Conservation (phyloP, 1,284 basidiomycete genomes). For the Chiua sp. region DNA sequence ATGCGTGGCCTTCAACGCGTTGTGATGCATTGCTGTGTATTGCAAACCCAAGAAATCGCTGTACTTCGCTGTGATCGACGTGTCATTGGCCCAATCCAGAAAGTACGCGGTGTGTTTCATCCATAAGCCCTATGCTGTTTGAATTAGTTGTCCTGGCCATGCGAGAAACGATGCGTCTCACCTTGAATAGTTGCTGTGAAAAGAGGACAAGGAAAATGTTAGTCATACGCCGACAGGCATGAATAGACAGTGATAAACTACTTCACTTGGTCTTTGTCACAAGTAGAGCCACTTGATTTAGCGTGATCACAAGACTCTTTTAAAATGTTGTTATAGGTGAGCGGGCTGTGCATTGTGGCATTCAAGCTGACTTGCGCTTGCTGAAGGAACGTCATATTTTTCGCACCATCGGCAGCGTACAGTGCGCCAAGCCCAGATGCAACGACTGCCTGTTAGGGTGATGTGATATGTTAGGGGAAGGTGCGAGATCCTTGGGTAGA, state of each 20-base stretch:
- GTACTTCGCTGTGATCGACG: slow-evolving; percentile 44
- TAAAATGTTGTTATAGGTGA: slow-evolving; percentile 48
- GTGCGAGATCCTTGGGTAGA: background rate
- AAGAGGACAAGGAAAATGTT: background rate
- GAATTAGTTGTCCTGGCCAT: background rate
- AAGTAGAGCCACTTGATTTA: slow-evolving; percentile 41
- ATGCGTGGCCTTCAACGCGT: slow-evolving; percentile 40
- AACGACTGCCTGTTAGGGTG: slow-evolving; percentile 48
- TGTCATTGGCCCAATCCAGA: slow-evolving; percentile 44
- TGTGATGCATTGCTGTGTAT: slow-evolving; percentile 43
- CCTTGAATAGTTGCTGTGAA: slow-evolving; percentile 53
- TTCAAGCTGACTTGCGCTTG: slow-evolving; percentile 58
- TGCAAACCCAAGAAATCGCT: slow-evolving; percentile 46
- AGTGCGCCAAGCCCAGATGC: slow-evolving; percentile 56
- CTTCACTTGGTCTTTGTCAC: slow-evolving; percentile 53
- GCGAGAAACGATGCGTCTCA: background rate
- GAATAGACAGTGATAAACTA: too few species aligned
- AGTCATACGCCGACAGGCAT: background rate
- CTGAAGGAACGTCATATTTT: slow-evolving; percentile 46
- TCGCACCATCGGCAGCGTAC: slow-evolving; percentile 41
- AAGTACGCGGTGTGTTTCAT: slow-evolving; percentile 52
- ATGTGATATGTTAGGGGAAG: background rate
- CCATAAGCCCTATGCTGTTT: slow-evolving; percentile 40
- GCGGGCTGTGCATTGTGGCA: slow-evolving; percentile 45
- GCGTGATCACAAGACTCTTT: slow-evolving; percentile 58